Evolutionary conservation across 2,329 filamentous ascomycete species (phyloP).

Genomic region (Polytolypa hystricis): DNA sequence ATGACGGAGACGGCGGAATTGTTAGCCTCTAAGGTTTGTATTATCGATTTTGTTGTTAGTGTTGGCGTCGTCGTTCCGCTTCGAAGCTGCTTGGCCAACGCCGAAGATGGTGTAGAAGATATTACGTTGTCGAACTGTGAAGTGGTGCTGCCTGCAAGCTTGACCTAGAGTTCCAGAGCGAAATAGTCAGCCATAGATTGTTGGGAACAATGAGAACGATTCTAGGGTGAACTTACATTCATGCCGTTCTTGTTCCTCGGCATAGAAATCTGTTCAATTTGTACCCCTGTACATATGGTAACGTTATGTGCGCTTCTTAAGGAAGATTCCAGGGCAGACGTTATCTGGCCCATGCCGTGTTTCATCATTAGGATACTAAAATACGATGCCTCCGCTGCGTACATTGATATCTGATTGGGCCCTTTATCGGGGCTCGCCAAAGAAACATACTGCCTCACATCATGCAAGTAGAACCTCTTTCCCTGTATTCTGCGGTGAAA

Average conservation of each 20-base stretch:
- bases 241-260: conserved; percentile 14
- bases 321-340: conserved; percentile 41
- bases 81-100: conserved; percentile 10
- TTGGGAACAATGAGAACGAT: too few relatives aligned
- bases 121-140: conserved; percentile 18
- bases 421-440: too few relatives aligned
- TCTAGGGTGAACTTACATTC: conserved; percentile 9
- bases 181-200: too few relatives aligned
- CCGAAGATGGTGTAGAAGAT: conserved; percentile 15
- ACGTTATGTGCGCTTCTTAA: conserved; percentile 49
- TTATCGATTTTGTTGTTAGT: too few relatives aligned
- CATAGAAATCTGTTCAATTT: conserved; percentile 41
- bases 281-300: conserved; percentile 40
- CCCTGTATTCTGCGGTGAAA: too few relatives aligned
- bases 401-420: background rate
- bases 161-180: too few relatives aligned
- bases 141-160: background rate
- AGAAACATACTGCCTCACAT: too few relatives aligned
- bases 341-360: conserved; percentile 53
- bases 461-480: too few relatives aligned
- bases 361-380: conserved; percentile 33
- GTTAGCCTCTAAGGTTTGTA: conserved; percentile 22
- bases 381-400: conserved; percentile 11
- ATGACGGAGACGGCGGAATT: conserved; percentile 68
- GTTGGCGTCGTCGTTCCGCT: too few relatives aligned